Conservation (phyloP, 1,139 yeast genomes). For the Pichia sp. region DNA sequence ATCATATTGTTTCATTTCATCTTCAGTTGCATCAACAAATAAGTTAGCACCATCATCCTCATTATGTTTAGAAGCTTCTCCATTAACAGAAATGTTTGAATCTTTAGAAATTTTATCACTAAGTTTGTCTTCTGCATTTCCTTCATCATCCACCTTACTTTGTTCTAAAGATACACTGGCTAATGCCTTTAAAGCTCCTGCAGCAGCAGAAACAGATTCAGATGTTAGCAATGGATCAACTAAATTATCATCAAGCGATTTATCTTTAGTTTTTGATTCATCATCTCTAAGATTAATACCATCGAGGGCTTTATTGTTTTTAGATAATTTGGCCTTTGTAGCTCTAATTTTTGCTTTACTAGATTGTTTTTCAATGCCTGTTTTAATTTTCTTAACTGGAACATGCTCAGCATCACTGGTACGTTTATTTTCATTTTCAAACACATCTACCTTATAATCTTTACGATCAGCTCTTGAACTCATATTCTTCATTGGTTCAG, state of each 20-base stretch:
- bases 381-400: conserved; percentile 1
- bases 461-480: conserved; percentile 27
- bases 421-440: conserved; percentile 8
- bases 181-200: conserved; percentile 7
- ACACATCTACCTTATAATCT: conserved; percentile 15
- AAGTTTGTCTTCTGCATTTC: background rate
- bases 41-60: conserved; percentile 22
- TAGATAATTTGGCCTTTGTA: background rate
- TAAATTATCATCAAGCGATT: background rate
- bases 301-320: background rate
- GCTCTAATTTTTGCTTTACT: background rate
- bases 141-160: background rate
- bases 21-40: conserved; percentile 27
- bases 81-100: background rate
- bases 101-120: background rate
- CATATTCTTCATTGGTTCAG: conserved; percentile 51
- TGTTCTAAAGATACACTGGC: conserved; percentile 10
- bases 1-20: conserved; percentile 24
- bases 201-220: conserved; percentile 1
- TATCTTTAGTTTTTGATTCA: background rate
- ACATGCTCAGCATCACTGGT: background rate
- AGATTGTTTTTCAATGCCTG: conserved; percentile 1
- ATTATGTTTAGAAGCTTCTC: background rate
- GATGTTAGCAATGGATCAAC: background rate
- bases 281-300: background rate